Evolutionary conservation across 352 stramenopile genomes (phyloP).

Genomic region (Phytophthora pistaciae): DNA sequence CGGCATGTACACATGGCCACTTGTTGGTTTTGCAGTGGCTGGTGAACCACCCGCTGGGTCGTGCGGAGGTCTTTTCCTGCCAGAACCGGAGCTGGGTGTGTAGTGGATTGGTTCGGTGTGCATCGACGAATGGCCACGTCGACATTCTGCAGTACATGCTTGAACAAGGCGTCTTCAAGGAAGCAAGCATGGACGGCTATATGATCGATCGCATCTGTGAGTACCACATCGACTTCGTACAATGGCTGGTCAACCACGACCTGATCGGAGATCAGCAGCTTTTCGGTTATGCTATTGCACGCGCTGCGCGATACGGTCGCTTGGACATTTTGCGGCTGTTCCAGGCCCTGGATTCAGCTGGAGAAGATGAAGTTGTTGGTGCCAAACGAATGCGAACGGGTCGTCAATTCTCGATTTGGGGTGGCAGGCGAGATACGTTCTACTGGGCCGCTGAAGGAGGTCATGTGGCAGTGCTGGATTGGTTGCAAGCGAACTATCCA

Average conservation of each 20-base stretch:
- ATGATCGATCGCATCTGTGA: not conserved
- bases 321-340: slow-evolving; percentile 19
- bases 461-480: not conserved
- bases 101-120: not conserved
- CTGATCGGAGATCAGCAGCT: not conserved
- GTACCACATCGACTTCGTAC: not conserved
- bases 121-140: not conserved
- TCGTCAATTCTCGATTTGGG: slow-evolving; percentile 7
- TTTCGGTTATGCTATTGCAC: not conserved
- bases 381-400: not conserved
- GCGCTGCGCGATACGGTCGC: not conserved
- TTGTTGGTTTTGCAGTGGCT: not conserved
- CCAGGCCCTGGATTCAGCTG: not conserved
- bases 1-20: not conserved
- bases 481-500: not conserved
- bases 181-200: not conserved
- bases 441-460: not conserved
- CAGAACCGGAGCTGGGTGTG: no score
- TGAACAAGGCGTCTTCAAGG: not conserved
- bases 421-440: not conserved
- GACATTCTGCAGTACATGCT: not conserved
- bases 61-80: not conserved
- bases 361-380: slow-evolving; percentile 4
- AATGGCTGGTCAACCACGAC: not conserved
- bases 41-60: not conserved